Evolutionary conservation across 352 stramenopile species (phyloP).

Genomic region (Pythium diclinum): DNA sequence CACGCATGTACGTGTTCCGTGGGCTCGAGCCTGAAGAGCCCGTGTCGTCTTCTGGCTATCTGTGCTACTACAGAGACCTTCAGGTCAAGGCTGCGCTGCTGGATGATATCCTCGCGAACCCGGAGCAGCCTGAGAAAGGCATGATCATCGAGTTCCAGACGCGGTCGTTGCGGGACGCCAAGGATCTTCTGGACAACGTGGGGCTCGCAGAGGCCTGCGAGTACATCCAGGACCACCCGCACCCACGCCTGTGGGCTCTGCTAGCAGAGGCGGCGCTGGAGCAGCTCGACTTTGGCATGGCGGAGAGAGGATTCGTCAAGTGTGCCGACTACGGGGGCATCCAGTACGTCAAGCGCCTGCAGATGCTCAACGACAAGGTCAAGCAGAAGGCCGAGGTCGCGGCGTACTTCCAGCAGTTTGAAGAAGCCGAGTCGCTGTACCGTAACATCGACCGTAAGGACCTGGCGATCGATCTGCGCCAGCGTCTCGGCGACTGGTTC

Average conservation of each 20-base stretch:
- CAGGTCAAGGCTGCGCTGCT: slow-evolving; percentile 81
- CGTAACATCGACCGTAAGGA: slow-evolving; percentile 94
- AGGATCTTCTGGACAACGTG: slow-evolving; percentile 82
- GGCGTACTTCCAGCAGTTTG: slow-evolving; percentile 90
- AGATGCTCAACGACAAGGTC: slow-evolving; percentile 84
- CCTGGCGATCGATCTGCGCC: slow-evolving; percentile 88
- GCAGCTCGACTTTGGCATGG: slow-evolving; percentile 89
- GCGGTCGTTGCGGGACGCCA: slow-evolving; percentile 78
- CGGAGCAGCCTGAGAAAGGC: slow-evolving; percentile 68
- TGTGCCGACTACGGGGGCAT: slow-evolving; percentile 91
- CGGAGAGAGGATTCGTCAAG: slow-evolving; percentile 91
- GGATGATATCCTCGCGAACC: slow-evolving; percentile 84
- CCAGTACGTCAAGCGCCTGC: slow-evolving; percentile 90
- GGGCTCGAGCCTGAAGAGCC: slow-evolving; percentile 86
- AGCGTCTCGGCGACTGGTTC: slow-evolving; percentile 91
- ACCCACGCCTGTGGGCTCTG: slow-evolving; percentile 85
- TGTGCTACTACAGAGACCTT: slow-evolving; percentile 88
- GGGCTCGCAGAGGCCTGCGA: slow-evolving; percentile 73
- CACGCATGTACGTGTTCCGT: slow-evolving; percentile 88
- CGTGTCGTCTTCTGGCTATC: slow-evolving; percentile 84
- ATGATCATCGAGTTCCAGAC: slow-evolving; percentile 90
- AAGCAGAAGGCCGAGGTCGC: slow-evolving; percentile 91
- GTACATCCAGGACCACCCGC: slow-evolving; percentile 84
- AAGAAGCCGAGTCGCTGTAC: slow-evolving; percentile 91
- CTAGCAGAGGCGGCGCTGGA: slow-evolving; percentile 88